Evolutionary conservation across 139 green algal species (phyloP), one percentile per base, ranked within the genome.

Genomic region (Haematococcus lacustris): DNA sequence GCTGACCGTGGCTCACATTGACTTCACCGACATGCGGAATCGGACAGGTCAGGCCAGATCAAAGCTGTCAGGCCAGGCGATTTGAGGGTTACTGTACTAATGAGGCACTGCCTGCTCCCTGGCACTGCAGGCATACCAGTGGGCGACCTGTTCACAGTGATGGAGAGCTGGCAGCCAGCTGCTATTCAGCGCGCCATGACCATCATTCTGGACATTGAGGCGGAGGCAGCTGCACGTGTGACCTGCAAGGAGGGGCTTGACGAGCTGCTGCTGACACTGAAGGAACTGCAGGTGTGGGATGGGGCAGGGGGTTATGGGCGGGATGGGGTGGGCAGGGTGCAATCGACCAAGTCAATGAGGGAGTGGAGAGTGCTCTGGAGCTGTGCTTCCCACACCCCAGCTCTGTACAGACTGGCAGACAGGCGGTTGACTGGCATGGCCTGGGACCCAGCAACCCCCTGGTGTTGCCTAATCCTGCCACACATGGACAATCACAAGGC

Each of bases 101-200:
- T n/a, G n/a, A n/a, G n/a, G n/a, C n/a, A n/a, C n/a, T n/a, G n/a
- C n/a, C n/a, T n/a, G n/a, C n/a, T n/a, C n/a, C n/a, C n/a, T n/a
- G n/a, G n/a, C n/a, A 2, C 23, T 62, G 47, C 68, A 86, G 85
- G 70, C 64, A 90, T 92, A 40, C 80, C 87, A 3, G 37, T 83
- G 17, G 88, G 88, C 25, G 88, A 93, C 51, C 71, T 93, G 28
- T 93, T 93, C 75, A 89, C 86, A 0, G 84, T 88, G 33, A 88
- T 93, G 81, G 88, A 93, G 79, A 47, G 71, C 0, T 92, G 87
- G 87, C 76, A 87, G 21, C 66, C 73, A 26, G 59, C 50, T 51
- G 30, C 25, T 43, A 33, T 71, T 34, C 51, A 74, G 33, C 25
- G 1, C 51, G 38, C 59, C 37, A 53, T 65, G 40, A 80, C 38